Conservation (phyloP, 331 rosid genomes). For the Rhamnella rubrinervis region DNA sequence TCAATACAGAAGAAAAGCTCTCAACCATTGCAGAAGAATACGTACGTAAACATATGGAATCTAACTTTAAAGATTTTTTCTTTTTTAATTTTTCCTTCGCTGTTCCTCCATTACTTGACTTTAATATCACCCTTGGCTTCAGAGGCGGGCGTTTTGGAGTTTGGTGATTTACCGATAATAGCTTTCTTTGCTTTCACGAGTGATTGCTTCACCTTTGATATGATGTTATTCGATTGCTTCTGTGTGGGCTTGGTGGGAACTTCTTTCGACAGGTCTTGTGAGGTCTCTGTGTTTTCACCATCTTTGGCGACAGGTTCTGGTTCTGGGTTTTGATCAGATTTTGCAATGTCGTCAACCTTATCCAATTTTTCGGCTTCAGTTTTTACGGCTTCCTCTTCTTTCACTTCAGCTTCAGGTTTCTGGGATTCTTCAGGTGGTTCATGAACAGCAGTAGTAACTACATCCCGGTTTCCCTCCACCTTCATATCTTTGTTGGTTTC, state of each 20-base stretch:
- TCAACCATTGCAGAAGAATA: slow-evolving; percentile 13
- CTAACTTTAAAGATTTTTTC: slow-evolving; percentile 14
- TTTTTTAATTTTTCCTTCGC: slow-evolving; percentile 10
- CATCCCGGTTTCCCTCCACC: slow-evolving; percentile 37
- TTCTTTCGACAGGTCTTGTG: slow-evolving; percentile 58
- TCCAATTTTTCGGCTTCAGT: slow-evolving; percentile 27
- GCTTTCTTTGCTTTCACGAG: slow-evolving; percentile 96
- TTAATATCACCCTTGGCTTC: slow-evolving; percentile 68
- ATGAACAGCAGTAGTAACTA: slow-evolving; percentile 31
- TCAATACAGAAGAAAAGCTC: not conserved
- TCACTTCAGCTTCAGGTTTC: slow-evolving; percentile 47
- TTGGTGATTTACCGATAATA: slow-evolving; percentile 82
- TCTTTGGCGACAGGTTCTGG: slow-evolving; percentile 42
- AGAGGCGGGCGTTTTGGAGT: slow-evolving; percentile 67
- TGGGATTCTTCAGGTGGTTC: slow-evolving; percentile 52
- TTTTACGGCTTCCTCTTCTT: slow-evolving; percentile 40
- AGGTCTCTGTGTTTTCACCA: slow-evolving; percentile 36
- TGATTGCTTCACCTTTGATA: slow-evolving; percentile 87
- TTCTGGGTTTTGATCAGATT: slow-evolving; percentile 34
- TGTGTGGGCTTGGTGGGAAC: slow-evolving; percentile 55
- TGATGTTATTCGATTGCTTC: slow-evolving; percentile 76
- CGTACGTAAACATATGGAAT: not conserved
- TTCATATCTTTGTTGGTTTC: slow-evolving; percentile 28
- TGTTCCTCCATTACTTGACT: slow-evolving; percentile 53
- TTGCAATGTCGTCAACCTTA: slow-evolving; percentile 40